Evolutionary conservation across 1,284 basidiomycete species (phyloP), one percentile per base, ranked within the genome.

Genomic region (Ganoderma sinense): DNA sequence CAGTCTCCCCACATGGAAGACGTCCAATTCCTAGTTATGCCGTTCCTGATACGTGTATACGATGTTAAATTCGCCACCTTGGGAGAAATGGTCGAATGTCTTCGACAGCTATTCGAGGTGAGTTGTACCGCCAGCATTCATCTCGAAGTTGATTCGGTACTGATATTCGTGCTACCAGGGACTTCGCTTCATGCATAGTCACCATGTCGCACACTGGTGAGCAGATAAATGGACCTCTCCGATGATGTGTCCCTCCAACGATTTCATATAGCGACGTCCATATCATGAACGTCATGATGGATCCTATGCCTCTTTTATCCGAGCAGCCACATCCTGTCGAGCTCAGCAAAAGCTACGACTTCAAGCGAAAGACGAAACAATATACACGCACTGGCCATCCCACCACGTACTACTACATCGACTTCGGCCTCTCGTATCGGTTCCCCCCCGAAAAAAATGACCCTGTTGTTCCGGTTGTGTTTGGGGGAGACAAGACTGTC

Each of bases 261-360:
- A 10, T 33, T 16, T 31, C 29, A 39, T 26, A 1, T 18, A 87
- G 86, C 1, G 85, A 87, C 66, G 79, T 79, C 60, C 79, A 80
- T 64, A 23, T 51, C 4, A 55, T 73, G n/a, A 85, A 85, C 64
- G 77, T 84, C 53, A 82, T 85, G 82, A 77, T 84, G 70, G 82
- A 84, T 62, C 77, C 81, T 0, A 63, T 41, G 8, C 64, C 69
- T 20, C 66, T 82, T 58, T 80, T 77, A 69, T 74, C 77, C 1
- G 33, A 79, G 20, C 67, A 71, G 6, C 80, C 72, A 61, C 80
- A 82, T 69, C 81, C 81, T 18, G 8, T 40, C 64, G 5, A 45
- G 43, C 3, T 33, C 2, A 41, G 13, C 23, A 65, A 45, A 62
- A 74, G 61, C 23, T 75, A 66, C 16, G 71, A 78, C 51, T 69